Evolutionary conservation across 345 rosid genomes (phyloP).

Genomic region (Gossypium mustelinum): DNA sequence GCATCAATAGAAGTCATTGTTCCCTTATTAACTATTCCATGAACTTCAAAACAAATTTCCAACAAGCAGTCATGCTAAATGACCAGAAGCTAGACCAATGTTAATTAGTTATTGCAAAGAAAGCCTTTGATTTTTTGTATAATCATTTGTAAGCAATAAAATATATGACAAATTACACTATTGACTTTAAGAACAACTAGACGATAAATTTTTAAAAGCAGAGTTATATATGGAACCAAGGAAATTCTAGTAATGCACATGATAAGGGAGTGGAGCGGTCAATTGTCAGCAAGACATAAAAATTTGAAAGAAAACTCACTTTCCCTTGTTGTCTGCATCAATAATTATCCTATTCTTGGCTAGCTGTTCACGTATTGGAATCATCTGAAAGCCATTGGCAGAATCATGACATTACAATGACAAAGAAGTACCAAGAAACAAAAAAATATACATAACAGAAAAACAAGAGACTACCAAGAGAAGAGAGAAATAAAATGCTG

Average conservation of each 20-base stretch:
- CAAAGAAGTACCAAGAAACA: neutral
- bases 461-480: neutral
- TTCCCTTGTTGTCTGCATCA: slow-evolving; percentile 86
- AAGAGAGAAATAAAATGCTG: neutral
- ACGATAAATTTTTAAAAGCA: neutral
- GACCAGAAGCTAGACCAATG: neutral
- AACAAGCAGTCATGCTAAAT: slow-evolving; percentile 7
- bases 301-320: slow-evolving; percentile 52
- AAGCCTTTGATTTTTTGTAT: neutral
- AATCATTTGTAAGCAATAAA: neutral
- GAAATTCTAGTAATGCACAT: neutral
- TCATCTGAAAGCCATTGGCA: slow-evolving; percentile 50
- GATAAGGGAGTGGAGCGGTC: slow-evolving; percentile 1
- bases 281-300: neutral
- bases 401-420: neutral
- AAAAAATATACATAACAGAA: neutral
- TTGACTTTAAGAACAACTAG: neutral
- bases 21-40: neutral
- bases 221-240: neutral
- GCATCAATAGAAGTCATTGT: neutral
- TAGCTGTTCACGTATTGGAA: slow-evolving; percentile 90
- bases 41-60: neutral
- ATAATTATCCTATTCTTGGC: slow-evolving; percentile 91
- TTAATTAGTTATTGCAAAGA: neutral
- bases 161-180: neutral